These are phyloP conservation scores for Colletotrichum lupini DNA, from an alignment of 2,329 filamentous ascomycete genomes.

Conservation along the genomic window DNA sequence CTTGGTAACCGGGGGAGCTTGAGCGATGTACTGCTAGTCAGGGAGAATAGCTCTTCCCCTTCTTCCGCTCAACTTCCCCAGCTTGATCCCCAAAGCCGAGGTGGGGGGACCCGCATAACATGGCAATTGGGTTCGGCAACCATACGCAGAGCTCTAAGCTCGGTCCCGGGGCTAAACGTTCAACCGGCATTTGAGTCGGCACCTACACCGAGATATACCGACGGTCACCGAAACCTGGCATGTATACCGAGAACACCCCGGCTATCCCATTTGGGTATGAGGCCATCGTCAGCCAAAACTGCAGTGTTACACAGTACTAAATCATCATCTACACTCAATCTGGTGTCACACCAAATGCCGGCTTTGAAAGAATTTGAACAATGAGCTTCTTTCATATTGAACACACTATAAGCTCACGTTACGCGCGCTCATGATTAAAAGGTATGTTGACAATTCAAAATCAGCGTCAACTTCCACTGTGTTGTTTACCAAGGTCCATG, in stretches of 20 bases:
- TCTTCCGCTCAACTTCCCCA: constrained; percentile 20
- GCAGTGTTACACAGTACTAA: neutral
- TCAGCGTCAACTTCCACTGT: neutral
- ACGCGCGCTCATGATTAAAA: neutral
- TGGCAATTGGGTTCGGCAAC: constrained; percentile 36
- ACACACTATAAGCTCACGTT: neutral
- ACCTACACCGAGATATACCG: neutral
- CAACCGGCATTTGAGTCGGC: neutral
- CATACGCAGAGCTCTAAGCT: neutral
- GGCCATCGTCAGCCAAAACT: neutral
- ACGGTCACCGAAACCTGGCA: neutral
- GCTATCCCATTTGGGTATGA: neutral
- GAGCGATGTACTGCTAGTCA: constrained; percentile 21
- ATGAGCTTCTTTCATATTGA: neutral
- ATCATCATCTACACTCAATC: neutral
- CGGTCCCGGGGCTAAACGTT: constrained; percentile 29
- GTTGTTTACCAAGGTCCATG: neutral
- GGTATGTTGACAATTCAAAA: neutral
- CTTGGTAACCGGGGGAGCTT: constrained; percentile 23
- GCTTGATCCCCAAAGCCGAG: constrained; percentile 26
- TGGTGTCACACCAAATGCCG: neutral
- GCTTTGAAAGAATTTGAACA: neutral
- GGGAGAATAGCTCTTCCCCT: constrained; percentile 34
- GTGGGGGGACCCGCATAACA: constrained; percentile 28
- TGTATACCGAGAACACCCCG: too few species aligned